Evolutionary conservation across 768 basidiomycete species (phyloP).

Genomic region (Psilocybe subaeruginosa): DNA sequence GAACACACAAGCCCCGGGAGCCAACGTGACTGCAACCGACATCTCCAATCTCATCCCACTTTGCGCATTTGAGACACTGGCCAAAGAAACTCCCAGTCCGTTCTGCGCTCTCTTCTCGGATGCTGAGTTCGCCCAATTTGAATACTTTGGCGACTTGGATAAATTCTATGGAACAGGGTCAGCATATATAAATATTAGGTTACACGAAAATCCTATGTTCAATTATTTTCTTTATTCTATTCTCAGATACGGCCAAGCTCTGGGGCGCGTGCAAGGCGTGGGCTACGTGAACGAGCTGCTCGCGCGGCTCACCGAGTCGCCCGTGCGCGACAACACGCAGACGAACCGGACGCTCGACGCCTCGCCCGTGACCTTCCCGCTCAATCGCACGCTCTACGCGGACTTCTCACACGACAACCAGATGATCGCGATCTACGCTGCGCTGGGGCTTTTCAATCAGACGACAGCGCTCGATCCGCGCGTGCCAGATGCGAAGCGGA

Average conservation of each 20-base stretch:
- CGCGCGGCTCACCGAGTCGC: conserved; percentile 68
- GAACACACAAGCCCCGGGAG: conserved; percentile 63
- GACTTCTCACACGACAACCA: conserved; percentile 90
- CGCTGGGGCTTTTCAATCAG: conserved; percentile 55
- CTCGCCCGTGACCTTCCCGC: conserved; percentile 70
- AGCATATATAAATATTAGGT: conserved; percentile 11
- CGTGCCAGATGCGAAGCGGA: conserved; percentile 33
- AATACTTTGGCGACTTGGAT: conserved; percentile 72
- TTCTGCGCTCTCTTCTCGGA: conserved; percentile 75
- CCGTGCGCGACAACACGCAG: conserved; percentile 71
- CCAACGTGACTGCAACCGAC: conserved; percentile 57
- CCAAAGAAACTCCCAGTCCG: conserved; percentile 50
- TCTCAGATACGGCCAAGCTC: conserved; percentile 66
- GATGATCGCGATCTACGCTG: conserved; percentile 79
- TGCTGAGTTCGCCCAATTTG: conserved; percentile 67
- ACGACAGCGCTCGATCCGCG: conserved; percentile 33
- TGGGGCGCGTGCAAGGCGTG: conserved; percentile 81
- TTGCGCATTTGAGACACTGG: conserved; percentile 81
- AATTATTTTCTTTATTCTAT: too few species aligned
- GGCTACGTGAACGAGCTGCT: conserved; percentile 91
- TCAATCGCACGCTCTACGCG: conserved; percentile 64
- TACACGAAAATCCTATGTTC: too few species aligned
- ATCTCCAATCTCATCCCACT: conserved; percentile 65
- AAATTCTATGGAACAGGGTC: conserved; percentile 83
- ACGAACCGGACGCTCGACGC: conserved; percentile 76